Evolutionary conservation across 179 eudicot genomes (phyloP), one percentile per base, ranked within the genome.

Genomic region (Dionaea muscipula): DNA sequence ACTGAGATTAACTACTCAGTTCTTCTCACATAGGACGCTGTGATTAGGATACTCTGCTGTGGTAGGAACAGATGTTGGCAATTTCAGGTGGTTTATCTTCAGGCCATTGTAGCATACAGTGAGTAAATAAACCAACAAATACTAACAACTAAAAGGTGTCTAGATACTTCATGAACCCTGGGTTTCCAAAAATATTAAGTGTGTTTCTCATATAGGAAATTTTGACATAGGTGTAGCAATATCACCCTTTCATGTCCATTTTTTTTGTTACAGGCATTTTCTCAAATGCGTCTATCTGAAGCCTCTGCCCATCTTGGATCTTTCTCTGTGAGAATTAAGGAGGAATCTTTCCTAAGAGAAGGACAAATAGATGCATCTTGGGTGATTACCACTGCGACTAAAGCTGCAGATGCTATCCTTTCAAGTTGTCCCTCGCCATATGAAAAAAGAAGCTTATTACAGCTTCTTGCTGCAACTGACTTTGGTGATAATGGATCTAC

Each of bases 241-340:
- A 43, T 17, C 10, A 25, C 49, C 40, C 6, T 40, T 20, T 56
- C n/a, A 25, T 41, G 36, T 55, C 7, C 20, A 37, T 21, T 59
- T 0, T 23, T 41, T 49, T 37, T 57, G 21, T 26, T 38, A 13
- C 65, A 87, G 98, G 98, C 98, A 35, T 86, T 87, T 73, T 87
- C 94, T 22, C 95, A 91, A 74, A 87, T 87, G 98, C 91, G 94
- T 62, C 75, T 87, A 38, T 82, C 95, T 54, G 98, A 91, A 75
- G 91, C 98, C 61, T 70, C 86, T 33, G 95, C 84, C 26, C 98
- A 91, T 78, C 70, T 91, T 39, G 98, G 88, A 28, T 84, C 84
- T 47, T 87, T 91, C 80, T 78, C 95, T 52, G 63, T 64, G 36
- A 81, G 91, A 76, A 79, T 81, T 59, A 91, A 80, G 67, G 98